A percentile compares a stretch with the other conserved stretches of the same genome.
Evolutionary conservation across 2,329 filamentous ascomycete species (phyloP).

Genomic region (Fusarium ambrosium): DNA sequence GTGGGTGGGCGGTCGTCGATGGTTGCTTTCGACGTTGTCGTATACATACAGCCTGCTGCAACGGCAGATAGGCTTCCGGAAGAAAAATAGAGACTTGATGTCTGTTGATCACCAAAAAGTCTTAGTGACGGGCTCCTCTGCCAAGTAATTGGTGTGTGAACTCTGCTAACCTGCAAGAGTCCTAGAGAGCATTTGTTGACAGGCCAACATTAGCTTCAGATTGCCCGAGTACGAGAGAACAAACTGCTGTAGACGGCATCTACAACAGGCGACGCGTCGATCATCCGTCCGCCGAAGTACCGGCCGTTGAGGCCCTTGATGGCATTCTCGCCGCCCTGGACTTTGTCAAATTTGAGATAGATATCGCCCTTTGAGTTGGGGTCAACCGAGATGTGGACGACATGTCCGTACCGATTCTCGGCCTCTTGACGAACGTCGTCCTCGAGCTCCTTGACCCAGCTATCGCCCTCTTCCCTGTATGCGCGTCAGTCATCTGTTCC

Average conservation of each 20-base stretch:
- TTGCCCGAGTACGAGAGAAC: slow-evolving; percentile 88
- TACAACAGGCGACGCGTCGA: slow-evolving; percentile 95
- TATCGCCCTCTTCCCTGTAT: slow-evolving; percentile 83
- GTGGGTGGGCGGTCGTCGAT: slow-evolving; percentile 15
- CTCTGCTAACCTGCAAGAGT: slow-evolving; percentile 57
- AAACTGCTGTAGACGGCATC: slow-evolving; percentile 99
- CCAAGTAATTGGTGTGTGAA: slow-evolving; percentile 37
- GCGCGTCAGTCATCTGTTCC: slow-evolving; percentile 50
- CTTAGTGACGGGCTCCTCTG: slow-evolving; percentile 45
- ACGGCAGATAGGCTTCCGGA: slow-evolving; percentile 18
- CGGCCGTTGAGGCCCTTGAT: slow-evolving; percentile 98
- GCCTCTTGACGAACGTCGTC: slow-evolving; percentile 94
- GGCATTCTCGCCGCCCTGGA: slow-evolving; percentile 95
- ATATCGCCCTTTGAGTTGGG: slow-evolving; percentile 95
- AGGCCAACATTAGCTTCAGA: slow-evolving; percentile 74
- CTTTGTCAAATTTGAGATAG: slow-evolving; percentile 97
- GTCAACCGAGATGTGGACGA: slow-evolving; percentile 97
- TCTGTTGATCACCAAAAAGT: slow-evolving; percentile 46
- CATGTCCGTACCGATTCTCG: slow-evolving; percentile 94
- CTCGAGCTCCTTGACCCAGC: slow-evolving; percentile 94
- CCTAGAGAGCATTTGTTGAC: slow-evolving; percentile 62
- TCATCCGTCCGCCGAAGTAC: slow-evolving; percentile 93
- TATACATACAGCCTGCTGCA: slow-evolving; percentile 14
- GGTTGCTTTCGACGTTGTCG: slow-evolving; percentile 9
- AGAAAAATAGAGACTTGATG: slow-evolving; percentile 45